Conservation (phyloP, 2,329 filamentous ascomycete genomes). For the Colletotrichum theobromicola region DNA sequence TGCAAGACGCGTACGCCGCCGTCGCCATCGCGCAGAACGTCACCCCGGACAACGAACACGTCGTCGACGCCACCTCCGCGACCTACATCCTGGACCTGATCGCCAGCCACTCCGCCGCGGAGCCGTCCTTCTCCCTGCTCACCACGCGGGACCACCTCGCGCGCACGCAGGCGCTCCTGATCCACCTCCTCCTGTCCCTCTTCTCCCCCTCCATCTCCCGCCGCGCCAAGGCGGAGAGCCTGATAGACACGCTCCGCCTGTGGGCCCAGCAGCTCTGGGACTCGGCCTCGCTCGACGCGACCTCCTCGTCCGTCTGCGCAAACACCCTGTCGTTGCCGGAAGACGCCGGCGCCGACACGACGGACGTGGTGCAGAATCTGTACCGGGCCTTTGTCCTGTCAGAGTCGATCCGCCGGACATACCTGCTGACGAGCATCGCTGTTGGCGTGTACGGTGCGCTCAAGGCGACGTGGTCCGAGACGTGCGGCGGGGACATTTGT, state of each 20-base stretch:
- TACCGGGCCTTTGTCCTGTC: slow-evolving; percentile 11
- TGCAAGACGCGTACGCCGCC: slow-evolving; percentile 23
- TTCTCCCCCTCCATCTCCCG: slow-evolving; percentile 7
- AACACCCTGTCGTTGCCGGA: background rate
- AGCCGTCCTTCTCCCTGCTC: background rate
- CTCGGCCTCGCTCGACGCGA: background rate
- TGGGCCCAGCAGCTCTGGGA: slow-evolving; percentile 7
- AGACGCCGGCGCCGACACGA: background rate
- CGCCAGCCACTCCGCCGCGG: background rate
- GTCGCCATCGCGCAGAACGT: background rate
- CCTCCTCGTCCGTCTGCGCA: background rate
- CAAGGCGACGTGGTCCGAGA: background rate
- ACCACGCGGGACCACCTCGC: slow-evolving; percentile 10
- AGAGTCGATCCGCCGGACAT: slow-evolving; percentile 17
- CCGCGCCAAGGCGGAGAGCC: slow-evolving; percentile 1
- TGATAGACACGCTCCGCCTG: background rate
- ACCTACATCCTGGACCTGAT: background rate
- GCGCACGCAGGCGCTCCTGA: slow-evolving; percentile 15
- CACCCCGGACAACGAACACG: background rate
- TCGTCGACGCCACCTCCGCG: background rate
- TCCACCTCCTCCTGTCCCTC: slow-evolving; percentile 10
- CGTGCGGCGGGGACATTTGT: slow-evolving; percentile 5
- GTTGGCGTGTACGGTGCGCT: slow-evolving; percentile 9
- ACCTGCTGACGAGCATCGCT: slow-evolving; percentile 3
- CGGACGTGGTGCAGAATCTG: background rate